These are phyloP conservation scores for Carallia pectinifolia DNA, from an alignment of 345 rosid genomes.

Conservation along the genomic window DNA sequence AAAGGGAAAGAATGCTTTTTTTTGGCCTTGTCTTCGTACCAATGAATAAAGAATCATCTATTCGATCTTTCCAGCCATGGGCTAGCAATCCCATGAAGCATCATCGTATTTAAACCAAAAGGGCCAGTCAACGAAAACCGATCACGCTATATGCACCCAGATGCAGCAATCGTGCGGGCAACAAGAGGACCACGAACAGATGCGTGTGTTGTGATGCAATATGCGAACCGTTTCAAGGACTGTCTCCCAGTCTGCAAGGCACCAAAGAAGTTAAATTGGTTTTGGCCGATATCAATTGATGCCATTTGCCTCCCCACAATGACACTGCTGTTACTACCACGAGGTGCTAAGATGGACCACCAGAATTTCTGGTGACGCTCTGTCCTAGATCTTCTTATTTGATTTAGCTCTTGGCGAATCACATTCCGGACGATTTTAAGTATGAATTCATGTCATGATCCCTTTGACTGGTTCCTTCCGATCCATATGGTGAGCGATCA, in stretches of 20 bases:
- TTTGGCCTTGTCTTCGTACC: neutral
- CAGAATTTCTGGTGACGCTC: slow-evolving; percentile 59
- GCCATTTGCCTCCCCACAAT: slow-evolving; percentile 35
- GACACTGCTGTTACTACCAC: slow-evolving; percentile 26
- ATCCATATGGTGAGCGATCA: slow-evolving; percentile 78
- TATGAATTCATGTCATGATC: slow-evolving; percentile 96
- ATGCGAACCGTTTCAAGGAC: slow-evolving; percentile 58
- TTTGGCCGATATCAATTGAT: slow-evolving; percentile 27
- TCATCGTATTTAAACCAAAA: neutral
- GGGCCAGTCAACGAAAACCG: slow-evolving; percentile 27
- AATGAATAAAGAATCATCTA: slow-evolving; percentile 54
- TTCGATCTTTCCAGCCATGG: slow-evolving; percentile 18
- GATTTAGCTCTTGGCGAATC: slow-evolving; percentile 66
- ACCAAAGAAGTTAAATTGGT: slow-evolving; percentile 52
- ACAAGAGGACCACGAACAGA: slow-evolving; percentile 62
- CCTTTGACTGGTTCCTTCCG: slow-evolving; percentile 78
- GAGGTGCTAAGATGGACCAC: slow-evolving; percentile 58
- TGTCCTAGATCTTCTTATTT: slow-evolving; percentile 53
- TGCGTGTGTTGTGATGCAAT: slow-evolving; percentile 87
- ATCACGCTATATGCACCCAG: slow-evolving; percentile 53
- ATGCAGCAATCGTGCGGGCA: slow-evolving; percentile 66
- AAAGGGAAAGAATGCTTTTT: neutral
- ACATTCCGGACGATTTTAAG: slow-evolving; percentile 60
- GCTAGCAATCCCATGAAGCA: slow-evolving; percentile 20
- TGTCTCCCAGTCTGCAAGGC: slow-evolving; percentile 60